phyloP scores from a whole-genome alignment of 345 rosid species.

The Eucalyptus curtisii region DNA sequence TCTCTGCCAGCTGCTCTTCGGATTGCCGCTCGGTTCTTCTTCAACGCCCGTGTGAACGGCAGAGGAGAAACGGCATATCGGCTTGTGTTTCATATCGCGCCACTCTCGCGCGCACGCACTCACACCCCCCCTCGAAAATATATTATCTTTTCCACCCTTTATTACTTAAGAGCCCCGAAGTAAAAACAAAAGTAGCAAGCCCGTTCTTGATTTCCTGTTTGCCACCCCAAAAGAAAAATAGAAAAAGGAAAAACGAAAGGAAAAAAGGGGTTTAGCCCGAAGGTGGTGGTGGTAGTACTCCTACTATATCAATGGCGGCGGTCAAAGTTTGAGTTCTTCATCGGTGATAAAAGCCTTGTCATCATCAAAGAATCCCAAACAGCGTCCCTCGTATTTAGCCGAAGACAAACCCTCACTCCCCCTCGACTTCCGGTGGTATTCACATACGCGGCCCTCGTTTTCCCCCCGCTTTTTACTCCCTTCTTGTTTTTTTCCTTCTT shows the following conservation, averaged over 20 bases:
- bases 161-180: background rate
- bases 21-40: background rate
- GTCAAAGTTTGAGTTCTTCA: background rate
- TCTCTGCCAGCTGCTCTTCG: background rate
- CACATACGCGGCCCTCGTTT: background rate
- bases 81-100: background rate
- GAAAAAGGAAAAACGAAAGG: no score
- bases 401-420: background rate
- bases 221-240: background rate
- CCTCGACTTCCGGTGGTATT: background rate
- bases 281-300: background rate
- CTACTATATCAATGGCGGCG: conserved; percentile 2
- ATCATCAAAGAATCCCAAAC: background rate
- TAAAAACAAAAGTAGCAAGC: background rate
- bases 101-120: background rate
- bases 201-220: background rate
- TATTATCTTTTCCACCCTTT: background rate
- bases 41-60: background rate
- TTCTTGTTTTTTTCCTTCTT: background rate
- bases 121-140: background rate
- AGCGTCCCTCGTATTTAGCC: background rate
- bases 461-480: background rate
- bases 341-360: background rate
- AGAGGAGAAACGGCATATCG: background rate
- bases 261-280: background rate